These are phyloP conservation scores for Leptodontidium sp. DNA, from an alignment of 2,329 filamentous ascomycete genomes.

Conservation along the genomic window DNA sequence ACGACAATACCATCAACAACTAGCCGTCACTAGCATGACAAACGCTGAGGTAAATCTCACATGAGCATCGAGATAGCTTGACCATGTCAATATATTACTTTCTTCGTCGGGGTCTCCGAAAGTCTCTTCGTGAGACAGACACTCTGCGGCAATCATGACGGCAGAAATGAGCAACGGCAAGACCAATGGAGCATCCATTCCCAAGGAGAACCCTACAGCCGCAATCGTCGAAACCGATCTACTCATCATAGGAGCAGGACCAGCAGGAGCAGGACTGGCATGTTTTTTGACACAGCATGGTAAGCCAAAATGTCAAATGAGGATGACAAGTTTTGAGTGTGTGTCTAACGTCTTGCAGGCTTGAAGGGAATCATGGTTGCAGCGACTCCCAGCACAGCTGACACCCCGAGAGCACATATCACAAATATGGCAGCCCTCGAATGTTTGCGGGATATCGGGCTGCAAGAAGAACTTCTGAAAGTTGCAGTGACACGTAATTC, in stretches of 20 bases:
- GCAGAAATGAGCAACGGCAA: background rate
- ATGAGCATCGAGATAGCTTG: background rate
- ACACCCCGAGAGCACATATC: constrained; percentile 67
- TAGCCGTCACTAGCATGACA: background rate
- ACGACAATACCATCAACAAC: background rate
- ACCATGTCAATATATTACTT: background rate
- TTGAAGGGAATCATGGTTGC: constrained; percentile 63
- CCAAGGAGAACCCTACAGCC: background rate
- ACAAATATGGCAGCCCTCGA: constrained; percentile 66
- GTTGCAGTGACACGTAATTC: constrained; percentile 50
- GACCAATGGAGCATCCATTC: background rate
- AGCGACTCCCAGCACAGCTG: constrained; percentile 57
- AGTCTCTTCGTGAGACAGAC: background rate
- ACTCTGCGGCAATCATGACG: background rate
- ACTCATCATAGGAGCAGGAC: constrained; percentile 60
- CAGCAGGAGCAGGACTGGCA: constrained; percentile 61
- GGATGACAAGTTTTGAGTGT: background rate
- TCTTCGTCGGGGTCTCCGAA: background rate
- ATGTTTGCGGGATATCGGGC: constrained; percentile 60
- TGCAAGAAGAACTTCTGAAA: constrained; percentile 53
- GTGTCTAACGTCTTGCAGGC: constrained; percentile 45
- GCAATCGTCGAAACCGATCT: constrained; percentile 52
- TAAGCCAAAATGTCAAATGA: constrained; percentile 32
- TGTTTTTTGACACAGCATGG: constrained; percentile 61
- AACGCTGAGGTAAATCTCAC: constrained; percentile 5